phyloP scores from a whole-genome alignment of 2,329 filamentous ascomycete genomes.

The Fusarium humuli region DNA sequence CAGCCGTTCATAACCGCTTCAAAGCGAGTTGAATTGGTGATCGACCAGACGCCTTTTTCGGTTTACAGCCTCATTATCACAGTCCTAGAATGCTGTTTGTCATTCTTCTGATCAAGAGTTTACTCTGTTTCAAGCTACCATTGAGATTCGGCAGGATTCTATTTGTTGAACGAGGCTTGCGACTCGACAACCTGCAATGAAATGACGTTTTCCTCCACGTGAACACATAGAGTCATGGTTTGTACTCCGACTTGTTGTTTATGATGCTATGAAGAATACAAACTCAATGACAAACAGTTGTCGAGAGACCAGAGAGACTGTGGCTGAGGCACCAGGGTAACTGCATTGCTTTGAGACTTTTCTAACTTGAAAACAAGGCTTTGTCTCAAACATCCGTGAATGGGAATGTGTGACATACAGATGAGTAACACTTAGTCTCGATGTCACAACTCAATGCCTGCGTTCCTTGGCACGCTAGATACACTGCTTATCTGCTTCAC shows the following conservation, averaged over 20 bases:
- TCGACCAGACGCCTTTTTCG: constrained; percentile 14
- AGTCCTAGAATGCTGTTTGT: constrained; percentile 22
- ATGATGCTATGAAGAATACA: not conserved
- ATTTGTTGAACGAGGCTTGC: constrained; percentile 8
- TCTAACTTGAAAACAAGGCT: not conserved
- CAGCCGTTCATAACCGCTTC: constrained; percentile 42
- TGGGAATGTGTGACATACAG: constrained; percentile 12
- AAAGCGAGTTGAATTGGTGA: not conserved
- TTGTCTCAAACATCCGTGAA: constrained; percentile 4
- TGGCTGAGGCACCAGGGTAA: not conserved
- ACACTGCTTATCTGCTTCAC: constrained; percentile 30
- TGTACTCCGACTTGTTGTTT: not conserved
- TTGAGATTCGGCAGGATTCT: not conserved
- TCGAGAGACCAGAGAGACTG: not conserved
- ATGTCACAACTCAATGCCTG: constrained; percentile 17
- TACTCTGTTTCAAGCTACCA: not conserved
- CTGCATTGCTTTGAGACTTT: not conserved
- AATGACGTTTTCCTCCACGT: constrained; percentile 1
- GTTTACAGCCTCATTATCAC: constrained; percentile 30
- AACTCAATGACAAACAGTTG: not conserved
- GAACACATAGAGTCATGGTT: not conserved
- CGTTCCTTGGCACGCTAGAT: constrained; percentile 35
- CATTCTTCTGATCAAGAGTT: not conserved
- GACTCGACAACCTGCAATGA: constrained; percentile 12
- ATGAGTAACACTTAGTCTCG: constrained; percentile 4